A percentile compares a stretch with the other conserved stretches of the same genome.
Conservation (phyloP, 2,329 filamentous ascomycete genomes). For the Esteya vermicola region DNA sequence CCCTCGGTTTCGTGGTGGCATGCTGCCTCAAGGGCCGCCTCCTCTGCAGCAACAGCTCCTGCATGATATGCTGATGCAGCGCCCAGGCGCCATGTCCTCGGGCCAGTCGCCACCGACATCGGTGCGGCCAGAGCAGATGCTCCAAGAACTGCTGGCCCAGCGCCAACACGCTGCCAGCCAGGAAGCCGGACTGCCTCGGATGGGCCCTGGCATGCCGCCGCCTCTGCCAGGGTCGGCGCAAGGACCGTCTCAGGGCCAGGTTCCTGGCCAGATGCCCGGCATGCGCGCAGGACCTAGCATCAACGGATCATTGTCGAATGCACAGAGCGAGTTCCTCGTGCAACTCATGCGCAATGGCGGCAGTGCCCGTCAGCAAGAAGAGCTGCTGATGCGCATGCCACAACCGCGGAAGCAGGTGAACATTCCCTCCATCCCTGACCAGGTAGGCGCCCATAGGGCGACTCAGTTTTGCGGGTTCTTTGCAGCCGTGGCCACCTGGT, state of each 20-base stretch:
- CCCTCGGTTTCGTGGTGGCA: slow-evolving; percentile 18
- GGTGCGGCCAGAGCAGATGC: slow-evolving; percentile 41
- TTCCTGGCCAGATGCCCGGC: background rate
- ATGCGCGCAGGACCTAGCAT: background rate
- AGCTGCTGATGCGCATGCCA: slow-evolving; percentile 35
- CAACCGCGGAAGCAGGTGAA: slow-evolving; percentile 36
- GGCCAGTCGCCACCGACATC: slow-evolving; percentile 25
- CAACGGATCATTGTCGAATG: slow-evolving; percentile 26
- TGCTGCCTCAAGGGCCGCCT: slow-evolving; percentile 11
- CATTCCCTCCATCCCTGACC: slow-evolving; percentile 30
- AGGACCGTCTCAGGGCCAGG: background rate
- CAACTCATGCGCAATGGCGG: slow-evolving; percentile 56
- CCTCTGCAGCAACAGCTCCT: slow-evolving; percentile 38
- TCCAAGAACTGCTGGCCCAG: slow-evolving; percentile 46
- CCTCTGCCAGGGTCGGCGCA: background rate
- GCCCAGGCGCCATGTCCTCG: slow-evolving; percentile 27
- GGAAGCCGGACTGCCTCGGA: slow-evolving; percentile 18
- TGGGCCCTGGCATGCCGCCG: no score
- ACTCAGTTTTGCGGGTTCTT: background rate
- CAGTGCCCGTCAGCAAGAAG: slow-evolving; percentile 36
- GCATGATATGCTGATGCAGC: slow-evolving; percentile 10
- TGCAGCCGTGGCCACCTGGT: no score
- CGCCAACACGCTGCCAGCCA: slow-evolving; percentile 42
- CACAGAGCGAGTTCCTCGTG: slow-evolving; percentile 73
- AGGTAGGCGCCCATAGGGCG: slow-evolving; percentile 31